Evolutionary conservation across 257 asterid species (phyloP).

Genomic region (Ballota nigra): DNA sequence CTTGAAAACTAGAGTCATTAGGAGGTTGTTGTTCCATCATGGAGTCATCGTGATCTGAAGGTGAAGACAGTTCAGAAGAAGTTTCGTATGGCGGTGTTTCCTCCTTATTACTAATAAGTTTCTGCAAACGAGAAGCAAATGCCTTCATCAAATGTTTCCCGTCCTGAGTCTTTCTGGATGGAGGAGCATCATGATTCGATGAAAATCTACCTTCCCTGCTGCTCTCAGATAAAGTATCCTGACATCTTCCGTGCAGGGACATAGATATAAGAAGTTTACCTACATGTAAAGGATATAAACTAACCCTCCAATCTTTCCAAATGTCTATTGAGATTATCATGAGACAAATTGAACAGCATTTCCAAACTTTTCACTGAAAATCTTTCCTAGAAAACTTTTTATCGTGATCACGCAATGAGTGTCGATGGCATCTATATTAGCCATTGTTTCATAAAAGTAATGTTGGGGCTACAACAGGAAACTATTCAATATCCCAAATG

Average conservation of each 20-base stretch:
- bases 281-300: conserved; percentile 23
- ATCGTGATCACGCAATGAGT: background rate
- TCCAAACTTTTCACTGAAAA: background rate
- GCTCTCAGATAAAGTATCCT: conserved; percentile 33
- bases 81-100: conserved; percentile 38
- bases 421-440: background rate
- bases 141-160: conserved; percentile 65
- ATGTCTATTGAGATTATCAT: background rate
- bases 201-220: conserved; percentile 24
- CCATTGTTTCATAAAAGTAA: background rate
- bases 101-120: conserved; percentile 53
- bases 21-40: conserved; percentile 30
- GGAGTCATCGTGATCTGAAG: conserved; percentile 53
- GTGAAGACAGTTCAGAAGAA: conserved; percentile 47
- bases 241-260: conserved; percentile 60
- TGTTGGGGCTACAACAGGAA: background rate
- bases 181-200: conserved; percentile 33
- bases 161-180: conserved; percentile 40
- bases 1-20: conserved; percentile 43
- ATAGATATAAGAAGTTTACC: conserved; percentile 76
- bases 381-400: too few relatives aligned
- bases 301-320: conserved; percentile 4
- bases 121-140: conserved; percentile 67
- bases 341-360: background rate
- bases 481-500: background rate